These are phyloP conservation scores for Diaporthe destruens DNA, from an alignment of 2,329 filamentous ascomycete genomes.

Conservation along the genomic window DNA sequence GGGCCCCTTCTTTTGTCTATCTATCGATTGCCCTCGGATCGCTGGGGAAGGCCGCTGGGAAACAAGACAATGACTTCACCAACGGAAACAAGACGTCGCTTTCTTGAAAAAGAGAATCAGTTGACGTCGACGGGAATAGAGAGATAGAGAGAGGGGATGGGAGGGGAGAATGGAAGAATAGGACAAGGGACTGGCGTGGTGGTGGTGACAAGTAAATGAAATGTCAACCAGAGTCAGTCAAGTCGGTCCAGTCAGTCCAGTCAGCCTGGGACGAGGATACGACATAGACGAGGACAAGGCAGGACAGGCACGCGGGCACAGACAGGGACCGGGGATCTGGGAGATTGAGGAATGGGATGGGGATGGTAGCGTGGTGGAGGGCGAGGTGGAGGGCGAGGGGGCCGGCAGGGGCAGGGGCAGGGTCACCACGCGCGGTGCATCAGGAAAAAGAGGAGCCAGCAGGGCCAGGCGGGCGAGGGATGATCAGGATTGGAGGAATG, in stretches of 20 bases:
- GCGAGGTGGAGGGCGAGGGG: conserved; percentile 14
- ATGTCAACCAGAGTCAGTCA: conserved; percentile 36
- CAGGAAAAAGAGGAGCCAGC: conserved; percentile 19
- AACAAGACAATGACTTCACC: conserved; percentile 44
- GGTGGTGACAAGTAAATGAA: conserved; percentile 40
- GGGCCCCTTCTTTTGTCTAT: conserved; percentile 30
- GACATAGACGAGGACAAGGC: conserved; percentile 34
- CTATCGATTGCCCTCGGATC: conserved; percentile 37
- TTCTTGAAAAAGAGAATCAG: conserved; percentile 41
- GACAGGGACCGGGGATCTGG: conserved; percentile 40
- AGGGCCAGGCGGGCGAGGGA: conserved; percentile 35
- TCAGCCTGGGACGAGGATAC: conserved; percentile 30
- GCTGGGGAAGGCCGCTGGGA: conserved; percentile 36
- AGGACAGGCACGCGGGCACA: conserved; percentile 41
- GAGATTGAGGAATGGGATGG: conserved; percentile 37
- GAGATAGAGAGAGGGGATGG: conserved; percentile 42
- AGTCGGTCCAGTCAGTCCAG: conserved; percentile 7
- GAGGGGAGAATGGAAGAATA: conserved; percentile 40
- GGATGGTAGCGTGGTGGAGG: conserved; percentile 10
- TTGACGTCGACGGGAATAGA: conserved; percentile 32
- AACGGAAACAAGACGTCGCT: conserved; percentile 42
- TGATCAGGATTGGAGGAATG: conserved; percentile 38
- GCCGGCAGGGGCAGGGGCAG: conserved; percentile 29
- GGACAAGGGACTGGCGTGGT: conserved; percentile 19
- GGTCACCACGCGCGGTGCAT: conserved; percentile 24